phyloP scores from a whole-genome alignment of 257 asterid genomes.

The Scutellaria baicalensis region DNA sequence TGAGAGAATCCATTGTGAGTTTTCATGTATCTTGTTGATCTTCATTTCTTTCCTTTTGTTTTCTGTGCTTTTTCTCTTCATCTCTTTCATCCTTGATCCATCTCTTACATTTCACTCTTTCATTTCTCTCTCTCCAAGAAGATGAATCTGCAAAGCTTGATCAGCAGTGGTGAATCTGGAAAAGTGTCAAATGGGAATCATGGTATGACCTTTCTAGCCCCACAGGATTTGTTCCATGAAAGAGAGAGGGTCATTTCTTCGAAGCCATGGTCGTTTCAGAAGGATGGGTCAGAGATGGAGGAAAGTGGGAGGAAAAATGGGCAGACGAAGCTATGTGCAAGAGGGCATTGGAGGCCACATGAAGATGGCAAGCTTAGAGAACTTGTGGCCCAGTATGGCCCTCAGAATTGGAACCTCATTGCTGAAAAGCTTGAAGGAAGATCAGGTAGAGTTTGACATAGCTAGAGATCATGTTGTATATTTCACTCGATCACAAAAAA shows the following conservation, averaged over 20 bases:
- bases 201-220: constrained; percentile 21
- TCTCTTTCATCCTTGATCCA: background rate
- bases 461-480: too few species aligned
- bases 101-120: background rate
- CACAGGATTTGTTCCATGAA: constrained; percentile 5
- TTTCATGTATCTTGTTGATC: constrained; percentile 6
- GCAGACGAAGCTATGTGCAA: constrained; percentile 23
- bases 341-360: constrained; percentile 57
- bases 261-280: background rate
- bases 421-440: constrained; percentile 46
- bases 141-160: constrained; percentile 22
- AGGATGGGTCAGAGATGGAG: background rate
- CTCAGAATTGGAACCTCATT: constrained; percentile 56
- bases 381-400: constrained; percentile 42
- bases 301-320: constrained; percentile 7
- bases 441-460: too few species aligned
- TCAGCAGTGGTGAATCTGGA: background rate
- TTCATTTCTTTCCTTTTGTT: background rate
- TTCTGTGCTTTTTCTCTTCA: background rate
- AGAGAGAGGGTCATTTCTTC: too few species aligned
- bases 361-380: constrained; percentile 41
- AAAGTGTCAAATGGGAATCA: constrained; percentile 2
- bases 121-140: background rate
- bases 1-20: background rate
- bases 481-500: too few species aligned